These are phyloP conservation scores for Carex pumila DNA, from an alignment of 176 grass and related monocot species.

Conservation along the genomic window DNA sequence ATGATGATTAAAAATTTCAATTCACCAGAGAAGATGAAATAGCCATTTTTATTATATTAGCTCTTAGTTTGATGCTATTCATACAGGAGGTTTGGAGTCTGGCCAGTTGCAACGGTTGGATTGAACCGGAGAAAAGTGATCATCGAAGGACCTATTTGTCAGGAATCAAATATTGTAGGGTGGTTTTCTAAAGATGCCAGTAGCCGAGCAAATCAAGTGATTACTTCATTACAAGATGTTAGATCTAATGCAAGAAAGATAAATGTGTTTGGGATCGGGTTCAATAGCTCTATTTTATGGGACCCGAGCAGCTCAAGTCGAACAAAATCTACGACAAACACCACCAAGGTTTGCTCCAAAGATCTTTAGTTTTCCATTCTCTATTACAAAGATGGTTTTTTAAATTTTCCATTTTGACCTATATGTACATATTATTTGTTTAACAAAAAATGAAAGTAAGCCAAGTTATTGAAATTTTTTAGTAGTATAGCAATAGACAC, in stretches of 20 bases:
- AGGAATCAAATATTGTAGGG: slow-evolving; percentile 38
- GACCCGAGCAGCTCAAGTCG: slow-evolving; percentile 32
- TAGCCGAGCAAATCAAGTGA: not conserved
- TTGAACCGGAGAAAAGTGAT: slow-evolving; percentile 20
- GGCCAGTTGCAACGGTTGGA: slow-evolving; percentile 38
- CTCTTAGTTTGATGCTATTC: not conserved
- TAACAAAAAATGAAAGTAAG: not conserved
- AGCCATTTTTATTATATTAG: not conserved
- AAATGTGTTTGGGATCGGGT: slow-evolving; percentile 37
- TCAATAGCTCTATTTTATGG: slow-evolving; percentile 68
- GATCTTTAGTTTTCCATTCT: not conserved
- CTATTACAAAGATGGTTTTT: not conserved
- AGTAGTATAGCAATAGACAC: too few relatives aligned
- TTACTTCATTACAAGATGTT: slow-evolving; percentile 1
- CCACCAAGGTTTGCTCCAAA: slow-evolving; percentile 31
- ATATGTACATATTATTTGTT: not conserved
- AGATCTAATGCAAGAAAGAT: slow-evolving; percentile 23
- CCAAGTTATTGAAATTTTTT: not conserved
- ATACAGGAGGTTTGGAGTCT: slow-evolving; percentile 45
- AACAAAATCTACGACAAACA: slow-evolving; percentile 22
- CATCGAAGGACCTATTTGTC: slow-evolving; percentile 41
- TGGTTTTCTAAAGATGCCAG: slow-evolving; percentile 34
- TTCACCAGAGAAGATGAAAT: not conserved
- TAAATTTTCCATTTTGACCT: not conserved
- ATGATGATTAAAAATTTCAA: not conserved